Percentiles rank a stretch among this genome's conserved stretches.
Evolutionary conservation across 2,329 filamentous ascomycete genomes (phyloP).

Genomic region (Alternaria sp.): DNA sequence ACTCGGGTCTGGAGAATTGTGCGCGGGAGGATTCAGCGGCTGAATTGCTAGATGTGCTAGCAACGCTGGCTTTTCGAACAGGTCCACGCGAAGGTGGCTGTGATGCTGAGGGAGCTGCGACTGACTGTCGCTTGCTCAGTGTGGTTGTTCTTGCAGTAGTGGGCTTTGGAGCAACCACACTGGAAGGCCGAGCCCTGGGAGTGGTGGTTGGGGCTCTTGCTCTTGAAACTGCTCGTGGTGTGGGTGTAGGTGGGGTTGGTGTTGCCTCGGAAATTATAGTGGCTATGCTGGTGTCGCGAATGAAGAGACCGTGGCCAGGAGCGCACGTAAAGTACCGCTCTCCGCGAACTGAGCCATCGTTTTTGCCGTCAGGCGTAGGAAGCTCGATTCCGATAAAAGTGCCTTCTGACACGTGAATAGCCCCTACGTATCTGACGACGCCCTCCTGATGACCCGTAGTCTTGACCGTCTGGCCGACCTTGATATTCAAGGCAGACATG

Average conservation of each 20-base stretch:
- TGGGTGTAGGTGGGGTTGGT: constrained; percentile 43
- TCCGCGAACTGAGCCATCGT: constrained; percentile 89
- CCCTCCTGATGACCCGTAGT: constrained; percentile 81
- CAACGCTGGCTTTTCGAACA: constrained; percentile 30
- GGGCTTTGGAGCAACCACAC: constrained; percentile 27
- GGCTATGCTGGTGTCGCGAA: constrained; percentile 74
- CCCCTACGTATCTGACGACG: constrained; percentile 80
- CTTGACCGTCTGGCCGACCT: constrained; percentile 75
- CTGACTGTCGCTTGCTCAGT: constrained; percentile 32
- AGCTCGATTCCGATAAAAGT: constrained; percentile 93
- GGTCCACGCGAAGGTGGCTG: constrained; percentile 20
- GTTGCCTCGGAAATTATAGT: constrained; percentile 57
- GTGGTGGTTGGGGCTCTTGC: constrained; percentile 23
- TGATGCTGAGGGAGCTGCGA: constrained; percentile 24
- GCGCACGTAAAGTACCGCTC: constrained; percentile 87
- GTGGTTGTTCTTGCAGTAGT: constrained; percentile 25
- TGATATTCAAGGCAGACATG: constrained; percentile 42
- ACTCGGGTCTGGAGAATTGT: background rate
- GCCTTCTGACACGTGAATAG: constrained; percentile 81
- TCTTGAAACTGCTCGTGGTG: constrained; percentile 16
- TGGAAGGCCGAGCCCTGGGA: constrained; percentile 34
- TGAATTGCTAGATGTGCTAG: constrained; percentile 22
- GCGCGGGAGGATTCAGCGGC: constrained; percentile 10
- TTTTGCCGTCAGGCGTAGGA: constrained; percentile 83
- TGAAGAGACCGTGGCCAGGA: constrained; percentile 80